Evolutionary conservation across 176 grass and related monocot genomes (phyloP).

Genomic region (Canna indica): DNA sequence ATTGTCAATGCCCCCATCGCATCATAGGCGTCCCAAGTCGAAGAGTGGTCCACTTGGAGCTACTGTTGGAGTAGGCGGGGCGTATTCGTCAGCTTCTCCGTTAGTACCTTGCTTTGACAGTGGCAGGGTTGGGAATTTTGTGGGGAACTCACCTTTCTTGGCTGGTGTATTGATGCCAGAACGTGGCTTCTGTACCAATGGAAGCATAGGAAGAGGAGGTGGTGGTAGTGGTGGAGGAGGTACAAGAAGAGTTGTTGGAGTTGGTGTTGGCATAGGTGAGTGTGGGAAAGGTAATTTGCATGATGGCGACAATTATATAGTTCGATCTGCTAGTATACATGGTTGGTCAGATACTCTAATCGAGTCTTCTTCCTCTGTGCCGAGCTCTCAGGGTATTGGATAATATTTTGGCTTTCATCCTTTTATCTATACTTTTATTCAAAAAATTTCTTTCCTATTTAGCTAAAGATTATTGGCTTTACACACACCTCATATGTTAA

Average conservation of each 20-base stretch:
- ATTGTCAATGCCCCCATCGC: constrained; percentile 30
- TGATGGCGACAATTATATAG: constrained; percentile 25
- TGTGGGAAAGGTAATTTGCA: constrained; percentile 4
- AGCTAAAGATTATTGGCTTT: too few species aligned
- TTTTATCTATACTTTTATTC: constrained; percentile 2
- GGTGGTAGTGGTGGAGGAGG: constrained; percentile 13
- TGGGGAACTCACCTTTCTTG: constrained; percentile 56
- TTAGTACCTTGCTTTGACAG: constrained; percentile 43
- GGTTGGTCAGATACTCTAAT: constrained; percentile 38
- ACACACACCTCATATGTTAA: too few species aligned
- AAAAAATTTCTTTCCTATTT: not conserved
- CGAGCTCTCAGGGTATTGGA: constrained; percentile 53
- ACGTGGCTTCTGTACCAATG: constrained; percentile 23
- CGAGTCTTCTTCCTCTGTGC: constrained; percentile 54
- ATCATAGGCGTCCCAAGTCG: constrained; percentile 45
- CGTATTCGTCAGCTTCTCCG: constrained; percentile 49
- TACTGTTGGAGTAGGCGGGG: constrained; percentile 33
- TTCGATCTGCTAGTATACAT: constrained; percentile 27
- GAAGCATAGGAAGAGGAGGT: constrained; percentile 11
- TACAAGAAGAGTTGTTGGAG: constrained; percentile 5
- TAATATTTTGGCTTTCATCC: constrained; percentile 31
- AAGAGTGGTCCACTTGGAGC: constrained; percentile 85
- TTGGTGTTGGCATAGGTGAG: not conserved
- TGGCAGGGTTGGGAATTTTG: constrained; percentile 33
- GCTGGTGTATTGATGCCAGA: constrained; percentile 73